These are phyloP conservation scores for Candolleomyces efflorescens DNA, from an alignment of 768 basidiomycete species.

Conservation along the genomic window DNA sequence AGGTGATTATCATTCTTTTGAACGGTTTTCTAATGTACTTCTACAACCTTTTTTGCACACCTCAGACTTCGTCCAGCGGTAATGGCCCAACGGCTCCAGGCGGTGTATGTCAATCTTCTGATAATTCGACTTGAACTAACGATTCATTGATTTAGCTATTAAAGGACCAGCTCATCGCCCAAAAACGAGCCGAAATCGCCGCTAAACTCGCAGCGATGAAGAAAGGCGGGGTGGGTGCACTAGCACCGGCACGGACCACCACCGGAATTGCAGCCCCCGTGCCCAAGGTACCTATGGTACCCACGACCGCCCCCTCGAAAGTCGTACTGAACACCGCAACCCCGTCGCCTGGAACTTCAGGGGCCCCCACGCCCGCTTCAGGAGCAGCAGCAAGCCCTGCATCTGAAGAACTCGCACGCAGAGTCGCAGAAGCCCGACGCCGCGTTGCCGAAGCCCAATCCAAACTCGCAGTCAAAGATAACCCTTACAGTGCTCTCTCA, in stretches of 20 bases:
- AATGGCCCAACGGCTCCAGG: constrained; percentile 22
- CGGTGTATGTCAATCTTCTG: neutral
- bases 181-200: constrained; percentile 79
- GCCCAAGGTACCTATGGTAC: constrained; percentile 30
- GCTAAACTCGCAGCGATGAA: constrained; percentile 83
- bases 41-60: constrained; percentile 62
- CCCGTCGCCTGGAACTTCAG: constrained; percentile 29
- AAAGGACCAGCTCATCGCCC: constrained; percentile 68
- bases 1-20: constrained; percentile 69
- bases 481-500: constrained; percentile 79
- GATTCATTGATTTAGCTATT: constrained; percentile 31
- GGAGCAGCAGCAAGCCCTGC: constrained; percentile 7
- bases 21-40: constrained; percentile 48
- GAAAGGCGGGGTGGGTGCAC: constrained; percentile 17
- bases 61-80: constrained; percentile 45
- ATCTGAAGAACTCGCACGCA: constrained; percentile 61
- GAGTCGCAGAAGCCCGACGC: constrained; percentile 82
- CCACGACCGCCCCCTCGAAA: constrained; percentile 24
- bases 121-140: neutral
- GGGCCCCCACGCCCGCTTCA: constrained; percentile 34
- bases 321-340: constrained; percentile 29
- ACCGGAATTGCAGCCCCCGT: constrained; percentile 35
- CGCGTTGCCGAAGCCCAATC: constrained; percentile 81
- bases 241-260: neutral
- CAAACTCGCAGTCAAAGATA: constrained; percentile 70